phyloP scores from a whole-genome alignment of 139 green algal genomes.

The Tetradesmus obliquus region DNA sequence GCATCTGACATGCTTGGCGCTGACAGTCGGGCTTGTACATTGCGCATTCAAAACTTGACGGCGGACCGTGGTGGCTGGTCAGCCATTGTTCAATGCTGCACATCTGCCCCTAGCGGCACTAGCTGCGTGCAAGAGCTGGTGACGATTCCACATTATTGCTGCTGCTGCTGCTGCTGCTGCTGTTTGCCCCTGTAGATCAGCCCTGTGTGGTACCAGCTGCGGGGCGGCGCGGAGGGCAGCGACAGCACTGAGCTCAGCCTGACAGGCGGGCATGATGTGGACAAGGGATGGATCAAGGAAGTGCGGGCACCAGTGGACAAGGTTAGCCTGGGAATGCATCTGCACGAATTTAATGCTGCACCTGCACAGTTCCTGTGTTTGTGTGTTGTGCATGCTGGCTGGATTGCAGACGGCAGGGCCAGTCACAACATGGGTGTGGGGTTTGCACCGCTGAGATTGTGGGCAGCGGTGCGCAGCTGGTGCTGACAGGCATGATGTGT shows the following conservation, averaged over 20 bases:
- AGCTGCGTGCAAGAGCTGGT: neutral
- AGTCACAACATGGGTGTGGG: neutral
- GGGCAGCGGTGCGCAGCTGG: too few relatives aligned
- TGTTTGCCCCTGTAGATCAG: neutral
- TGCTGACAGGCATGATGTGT: too few relatives aligned
- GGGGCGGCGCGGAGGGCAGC: neutral
- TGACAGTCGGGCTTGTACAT: neutral
- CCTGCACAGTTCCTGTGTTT: too few relatives aligned
- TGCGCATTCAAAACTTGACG: neutral
- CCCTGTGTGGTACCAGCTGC: slow-evolving; percentile 81
- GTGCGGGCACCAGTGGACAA: slow-evolving; percentile 18
- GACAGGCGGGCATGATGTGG: slow-evolving; percentile 54
- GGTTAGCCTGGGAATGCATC: neutral
- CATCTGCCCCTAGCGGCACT: too few relatives aligned
- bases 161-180: neutral
- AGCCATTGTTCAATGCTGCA: neutral
- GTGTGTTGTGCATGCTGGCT: too few relatives aligned
- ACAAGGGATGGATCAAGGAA: slow-evolving; percentile 55
- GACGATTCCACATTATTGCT: neutral
- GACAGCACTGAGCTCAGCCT: neutral
- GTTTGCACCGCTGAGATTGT: neutral
- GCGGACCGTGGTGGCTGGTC: neutral
- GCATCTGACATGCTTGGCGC: neutral
- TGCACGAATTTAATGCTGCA: too few relatives aligned
- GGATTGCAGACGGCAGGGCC: neutral